Percentiles rank a stretch among this genome's conserved stretches.
Conservation (phyloP, 2,329 filamentous ascomycete genomes). For the Penicillium palitans region DNA sequence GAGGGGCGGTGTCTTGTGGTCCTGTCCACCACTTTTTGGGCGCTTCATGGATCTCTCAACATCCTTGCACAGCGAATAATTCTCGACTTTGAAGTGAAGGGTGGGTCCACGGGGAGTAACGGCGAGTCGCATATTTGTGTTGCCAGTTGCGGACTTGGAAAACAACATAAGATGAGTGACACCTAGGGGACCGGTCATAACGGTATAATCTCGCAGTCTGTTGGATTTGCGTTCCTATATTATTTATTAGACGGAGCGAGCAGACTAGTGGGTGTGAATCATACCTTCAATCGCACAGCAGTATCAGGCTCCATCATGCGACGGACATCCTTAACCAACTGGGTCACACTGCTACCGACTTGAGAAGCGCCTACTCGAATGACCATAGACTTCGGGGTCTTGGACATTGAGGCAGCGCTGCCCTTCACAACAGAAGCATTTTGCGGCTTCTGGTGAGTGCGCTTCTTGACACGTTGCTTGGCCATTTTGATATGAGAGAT, state of each 20-base stretch:
- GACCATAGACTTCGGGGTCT: constrained; percentile 93
- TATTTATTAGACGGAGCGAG: constrained; percentile 12
- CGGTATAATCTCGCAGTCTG: constrained; percentile 84
- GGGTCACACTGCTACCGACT: constrained; percentile 85
- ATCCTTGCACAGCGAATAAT: constrained; percentile 92
- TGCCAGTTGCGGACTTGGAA: constrained; percentile 83
- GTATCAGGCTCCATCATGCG: constrained; percentile 95
- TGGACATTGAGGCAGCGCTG: constrained; percentile 62
- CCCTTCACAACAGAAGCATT: constrained; percentile 54
- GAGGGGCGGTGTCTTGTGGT: constrained; percentile 81
- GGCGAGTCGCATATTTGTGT: constrained; percentile 86
- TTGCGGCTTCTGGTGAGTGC: constrained; percentile 73
- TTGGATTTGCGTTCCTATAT: constrained; percentile 76
- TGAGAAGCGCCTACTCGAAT: constrained; percentile 94
- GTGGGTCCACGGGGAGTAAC: constrained; percentile 89
- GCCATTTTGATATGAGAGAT: constrained; percentile 60
- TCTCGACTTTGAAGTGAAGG: constrained; percentile 89
- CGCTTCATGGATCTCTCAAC: constrained; percentile 80
- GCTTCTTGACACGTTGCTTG: constrained; percentile 79
- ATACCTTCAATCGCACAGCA: constrained; percentile 74
- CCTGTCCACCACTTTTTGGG: constrained; percentile 77
- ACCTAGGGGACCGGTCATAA: constrained; percentile 92
- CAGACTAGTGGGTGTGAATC: neutral
- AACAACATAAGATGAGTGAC: constrained; percentile 93
- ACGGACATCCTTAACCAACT: constrained; percentile 87